Conservation (phyloP, 2,329 filamentous ascomycete genomes). For the Colletotrichum gloeosporioides region DNA sequence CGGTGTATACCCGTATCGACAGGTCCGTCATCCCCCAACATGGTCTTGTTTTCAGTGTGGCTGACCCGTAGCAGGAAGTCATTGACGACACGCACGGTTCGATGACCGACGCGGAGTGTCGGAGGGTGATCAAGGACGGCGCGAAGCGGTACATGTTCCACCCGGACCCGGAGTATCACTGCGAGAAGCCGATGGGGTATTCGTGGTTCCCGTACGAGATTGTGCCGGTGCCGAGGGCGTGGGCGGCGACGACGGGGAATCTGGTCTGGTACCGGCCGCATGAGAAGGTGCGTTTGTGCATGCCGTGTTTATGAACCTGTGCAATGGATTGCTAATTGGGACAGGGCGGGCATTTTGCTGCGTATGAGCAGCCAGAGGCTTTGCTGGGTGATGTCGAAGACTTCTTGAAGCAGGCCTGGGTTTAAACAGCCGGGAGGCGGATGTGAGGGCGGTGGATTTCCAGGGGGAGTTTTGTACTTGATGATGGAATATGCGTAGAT, state of each 20-base stretch:
- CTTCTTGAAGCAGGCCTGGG: not conserved
- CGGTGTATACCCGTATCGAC: not conserved
- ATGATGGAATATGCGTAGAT: not conserved
- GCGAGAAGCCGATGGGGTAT: not conserved
- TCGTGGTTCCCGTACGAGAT: not conserved
- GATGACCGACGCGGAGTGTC: not conserved
- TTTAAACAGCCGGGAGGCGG: not conserved
- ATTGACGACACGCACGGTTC: not conserved
- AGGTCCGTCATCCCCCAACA: not conserved
- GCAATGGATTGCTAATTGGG: not conserved
- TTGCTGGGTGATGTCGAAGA: not conserved
- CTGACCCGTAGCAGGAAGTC: not conserved
- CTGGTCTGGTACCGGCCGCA: not conserved
- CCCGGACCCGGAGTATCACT: not conserved
- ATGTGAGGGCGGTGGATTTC: no score
- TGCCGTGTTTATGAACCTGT: not conserved
- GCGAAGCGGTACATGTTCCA: not conserved
- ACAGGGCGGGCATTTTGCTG: not conserved
- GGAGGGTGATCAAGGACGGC: not conserved
- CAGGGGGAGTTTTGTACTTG: no score
- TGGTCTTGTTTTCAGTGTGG: accelerated
- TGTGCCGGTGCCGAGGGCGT: not conserved
- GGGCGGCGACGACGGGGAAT: not conserved
- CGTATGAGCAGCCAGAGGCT: not conserved
- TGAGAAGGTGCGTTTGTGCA: not conserved